These are phyloP conservation scores for Metschnikowia shivogae DNA, from an alignment of 805 yeast species.

Conservation along the genomic window DNA sequence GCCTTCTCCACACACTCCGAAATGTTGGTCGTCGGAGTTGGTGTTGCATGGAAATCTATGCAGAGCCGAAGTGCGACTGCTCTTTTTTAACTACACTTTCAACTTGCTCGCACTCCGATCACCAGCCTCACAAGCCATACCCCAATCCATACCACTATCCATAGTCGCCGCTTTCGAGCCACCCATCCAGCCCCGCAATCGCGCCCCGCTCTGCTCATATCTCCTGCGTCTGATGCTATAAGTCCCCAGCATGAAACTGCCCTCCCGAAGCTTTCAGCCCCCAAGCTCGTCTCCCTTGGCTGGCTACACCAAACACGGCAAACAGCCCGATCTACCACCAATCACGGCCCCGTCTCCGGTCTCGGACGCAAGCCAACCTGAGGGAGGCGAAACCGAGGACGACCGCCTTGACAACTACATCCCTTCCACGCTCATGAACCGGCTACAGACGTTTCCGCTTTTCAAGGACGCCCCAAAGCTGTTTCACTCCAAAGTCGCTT, in stretches of 20 bases:
- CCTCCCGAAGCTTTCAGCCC: constrained; percentile 15
- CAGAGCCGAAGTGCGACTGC: constrained; percentile 2
- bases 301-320: not conserved
- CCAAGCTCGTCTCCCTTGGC: constrained; percentile 19
- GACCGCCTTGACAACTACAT: constrained; percentile 10
- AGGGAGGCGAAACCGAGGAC: constrained; percentile 8
- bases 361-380: constrained; percentile 1
- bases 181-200: not conserved
- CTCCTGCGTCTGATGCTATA: not conserved
- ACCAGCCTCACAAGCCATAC: not conserved
- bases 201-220: not conserved
- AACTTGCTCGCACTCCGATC: not conserved
- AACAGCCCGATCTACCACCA: not conserved
- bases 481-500: constrained; percentile 57
- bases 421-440: constrained; percentile 54
- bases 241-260: constrained; percentile 6
- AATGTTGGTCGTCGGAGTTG: too few species aligned
- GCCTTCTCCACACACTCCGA: too few species aligned
- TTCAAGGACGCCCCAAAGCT: constrained; percentile 64
- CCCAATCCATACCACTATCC: too few species aligned
- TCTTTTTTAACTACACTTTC: not conserved
- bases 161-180: not conserved
- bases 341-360: constrained; percentile 5
- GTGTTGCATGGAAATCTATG: not conserved
- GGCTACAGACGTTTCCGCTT: constrained; percentile 56